Percentiles rank a stretch among this genome's conserved stretches.
Evolutionary conservation across 495 filamentous ascomycete genomes (phyloP).

Genomic region (Paragyromitra xinjiangensis): DNA sequence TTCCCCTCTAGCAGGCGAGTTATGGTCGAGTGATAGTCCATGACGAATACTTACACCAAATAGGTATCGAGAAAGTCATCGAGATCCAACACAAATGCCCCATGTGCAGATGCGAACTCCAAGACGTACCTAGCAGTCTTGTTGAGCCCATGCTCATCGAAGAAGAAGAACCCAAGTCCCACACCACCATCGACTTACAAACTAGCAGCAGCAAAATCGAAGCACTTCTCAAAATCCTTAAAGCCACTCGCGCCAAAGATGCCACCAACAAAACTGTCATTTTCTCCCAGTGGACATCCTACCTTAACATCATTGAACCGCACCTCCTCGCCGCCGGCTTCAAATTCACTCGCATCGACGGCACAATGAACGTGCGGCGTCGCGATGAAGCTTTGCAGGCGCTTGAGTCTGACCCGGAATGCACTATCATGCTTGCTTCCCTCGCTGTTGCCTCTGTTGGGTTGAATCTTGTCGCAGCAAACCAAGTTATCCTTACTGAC

Average conservation of each 20-base stretch:
- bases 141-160: slow-evolving; percentile 67
- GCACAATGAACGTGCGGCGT: slow-evolving; percentile 72
- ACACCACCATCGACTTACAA: slow-evolving; percentile 56
- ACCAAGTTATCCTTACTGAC: slow-evolving; percentile 84
- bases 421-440: slow-evolving; percentile 82
- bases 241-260: slow-evolving; percentile 70
- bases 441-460: slow-evolving; percentile 86
- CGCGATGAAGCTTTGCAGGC: slow-evolving; percentile 71
- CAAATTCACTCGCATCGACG: slow-evolving; percentile 80
- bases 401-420: slow-evolving; percentile 73
- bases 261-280: slow-evolving; percentile 81
- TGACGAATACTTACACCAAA: not conserved
- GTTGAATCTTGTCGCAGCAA: slow-evolving; percentile 86
- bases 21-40: not conserved
- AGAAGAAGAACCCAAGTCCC: slow-evolving; percentile 9
- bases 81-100: slow-evolving; percentile 84
- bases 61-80: slow-evolving; percentile 75
- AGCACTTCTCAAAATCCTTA: slow-evolving; percentile 79
- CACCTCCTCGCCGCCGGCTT: slow-evolving; percentile 71
- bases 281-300: slow-evolving; percentile 94
- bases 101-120: slow-evolving; percentile 80
- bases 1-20: not conserved
- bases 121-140: slow-evolving; percentile 64
- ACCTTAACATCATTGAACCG: slow-evolving; percentile 78
- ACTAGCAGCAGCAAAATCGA: slow-evolving; percentile 70